phyloP scores from a whole-genome alignment of 805 yeast species.

The Metschnikowia similis region DNA sequence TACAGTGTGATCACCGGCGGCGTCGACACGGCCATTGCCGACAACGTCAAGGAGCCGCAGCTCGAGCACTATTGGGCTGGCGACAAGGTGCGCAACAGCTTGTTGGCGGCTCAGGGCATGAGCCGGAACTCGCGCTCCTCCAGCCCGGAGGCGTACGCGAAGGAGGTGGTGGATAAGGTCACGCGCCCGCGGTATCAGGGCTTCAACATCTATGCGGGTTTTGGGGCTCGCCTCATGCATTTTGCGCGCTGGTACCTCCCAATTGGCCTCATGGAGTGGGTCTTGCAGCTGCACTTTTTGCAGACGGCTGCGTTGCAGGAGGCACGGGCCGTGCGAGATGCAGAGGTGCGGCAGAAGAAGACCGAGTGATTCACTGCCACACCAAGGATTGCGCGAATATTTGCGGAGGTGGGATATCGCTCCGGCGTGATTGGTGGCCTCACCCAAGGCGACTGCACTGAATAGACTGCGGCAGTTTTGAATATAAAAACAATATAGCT shows the following conservation, averaged over 20 bases:
- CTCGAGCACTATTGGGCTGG: constrained; percentile 7
- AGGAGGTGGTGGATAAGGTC: constrained; percentile 11
- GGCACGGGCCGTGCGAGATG: constrained; percentile 2
- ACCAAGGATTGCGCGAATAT: too few species aligned
- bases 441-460: too few species aligned
- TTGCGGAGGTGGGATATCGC: too few species aligned
- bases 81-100: constrained; percentile 8
- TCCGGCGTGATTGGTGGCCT: too few species aligned
- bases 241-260: constrained; percentile 13
- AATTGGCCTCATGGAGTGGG: constrained; percentile 10
- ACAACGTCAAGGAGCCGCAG: constrained; percentile 6
- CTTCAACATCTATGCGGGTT: constrained; percentile 16
- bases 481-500: too few species aligned
- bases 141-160: constrained; percentile 10
- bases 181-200: constrained; percentile 9
- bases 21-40: constrained; percentile 32
- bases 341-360: constrained; percentile 2
- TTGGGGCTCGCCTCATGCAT: constrained; percentile 9
- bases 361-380: background rate
- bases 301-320: constrained; percentile 10
- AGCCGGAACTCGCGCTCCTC: constrained; percentile 10
- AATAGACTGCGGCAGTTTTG: too few species aligned
- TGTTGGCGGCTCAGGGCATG: constrained; percentile 9
- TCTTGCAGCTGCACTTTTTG: constrained; percentile 12
- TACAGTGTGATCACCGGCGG: constrained; percentile 38